Evolutionary conservation across 306 rosid species (phyloP).

Genomic region (Cicer pinnatifidum): DNA sequence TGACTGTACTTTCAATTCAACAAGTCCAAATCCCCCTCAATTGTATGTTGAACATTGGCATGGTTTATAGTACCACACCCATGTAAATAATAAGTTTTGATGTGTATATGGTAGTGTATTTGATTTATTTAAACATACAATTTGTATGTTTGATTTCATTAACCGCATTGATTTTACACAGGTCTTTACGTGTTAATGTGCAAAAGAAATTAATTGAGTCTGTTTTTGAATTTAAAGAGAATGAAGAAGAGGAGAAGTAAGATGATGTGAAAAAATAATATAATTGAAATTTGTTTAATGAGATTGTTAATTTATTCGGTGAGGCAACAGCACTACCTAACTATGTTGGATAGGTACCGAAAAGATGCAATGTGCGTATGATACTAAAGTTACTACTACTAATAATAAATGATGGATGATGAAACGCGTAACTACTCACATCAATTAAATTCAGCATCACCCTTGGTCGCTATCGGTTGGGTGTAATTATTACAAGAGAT

Average conservation of each 20-base stretch:
- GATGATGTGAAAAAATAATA: background rate
- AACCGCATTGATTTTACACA: background rate
- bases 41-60: conserved; percentile 45
- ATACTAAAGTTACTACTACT: conserved; percentile 38
- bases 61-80: conserved; percentile 42
- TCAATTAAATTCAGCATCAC: conserved; percentile 39
- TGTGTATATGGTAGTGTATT: background rate
- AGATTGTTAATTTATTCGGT: conserved; percentile 24
- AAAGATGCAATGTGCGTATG: conserved; percentile 46
- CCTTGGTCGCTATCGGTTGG: conserved; percentile 48
- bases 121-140: conserved; percentile 5
- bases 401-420: conserved; percentile 47
- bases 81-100: conserved; percentile 6
- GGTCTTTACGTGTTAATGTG: background rate
- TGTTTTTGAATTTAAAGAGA: conserved; percentile 35
- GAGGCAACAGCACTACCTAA: conserved; percentile 53
- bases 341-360: conserved; percentile 41
- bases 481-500: conserved; percentile 44
- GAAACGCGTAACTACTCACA: conserved; percentile 39
- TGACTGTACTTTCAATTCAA: conserved; percentile 26
- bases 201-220: conserved; percentile 13
- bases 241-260: conserved; percentile 48
- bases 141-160: background rate
- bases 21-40: conserved; percentile 39
- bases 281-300: conserved; percentile 17